Evolutionary conservation across 371 early-diverging fungal species (phyloP).

Genomic region (Lichtheimia corymbifera): DNA sequence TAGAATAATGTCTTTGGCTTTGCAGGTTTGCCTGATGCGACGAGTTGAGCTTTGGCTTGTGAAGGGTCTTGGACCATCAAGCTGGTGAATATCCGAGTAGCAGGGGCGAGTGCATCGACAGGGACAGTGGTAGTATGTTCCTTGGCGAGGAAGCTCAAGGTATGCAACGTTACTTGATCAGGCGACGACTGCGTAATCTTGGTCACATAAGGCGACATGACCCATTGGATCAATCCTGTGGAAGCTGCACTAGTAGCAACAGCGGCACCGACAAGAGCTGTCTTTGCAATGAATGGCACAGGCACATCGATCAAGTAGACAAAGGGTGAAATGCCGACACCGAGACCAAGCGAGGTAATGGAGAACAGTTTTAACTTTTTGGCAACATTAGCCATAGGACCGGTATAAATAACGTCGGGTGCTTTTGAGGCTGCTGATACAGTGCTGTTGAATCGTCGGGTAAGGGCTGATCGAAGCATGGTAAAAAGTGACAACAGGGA

Average conservation of each 20-base stretch:
- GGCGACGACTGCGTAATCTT: slow-evolving; percentile 46
- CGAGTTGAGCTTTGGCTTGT: slow-evolving; percentile 29
- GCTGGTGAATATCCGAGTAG: slow-evolving; percentile 60
- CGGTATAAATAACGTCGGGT: slow-evolving; percentile 41
- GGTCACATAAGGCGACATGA: slow-evolving; percentile 65
- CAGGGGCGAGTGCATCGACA: slow-evolving; percentile 49
- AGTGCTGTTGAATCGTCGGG: neutral
- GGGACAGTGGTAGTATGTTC: slow-evolving; percentile 57
- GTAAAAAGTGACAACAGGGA: neutral
- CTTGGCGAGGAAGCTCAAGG: slow-evolving; percentile 36
- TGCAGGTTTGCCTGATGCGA: slow-evolving; percentile 32
- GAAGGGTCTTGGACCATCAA: slow-evolving; percentile 46
- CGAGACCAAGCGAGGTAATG: slow-evolving; percentile 59
- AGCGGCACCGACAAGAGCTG: slow-evolving; percentile 61
- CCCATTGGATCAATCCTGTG: slow-evolving; percentile 63
- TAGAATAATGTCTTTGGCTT: slow-evolving; percentile 57
- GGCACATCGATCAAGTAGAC: slow-evolving; percentile 63
- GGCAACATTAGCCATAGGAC: slow-evolving; percentile 62
- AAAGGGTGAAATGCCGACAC: slow-evolving; percentile 59
- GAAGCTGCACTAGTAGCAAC: slow-evolving; percentile 64
- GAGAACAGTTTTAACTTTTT: slow-evolving; percentile 64
- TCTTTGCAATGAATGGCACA: slow-evolving; percentile 57
- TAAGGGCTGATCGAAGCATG: neutral
- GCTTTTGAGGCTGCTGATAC: neutral
- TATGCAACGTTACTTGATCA: slow-evolving; percentile 31